Conservation (phyloP, 129 eudicot genomes). For the Arctium lappa region DNA sequence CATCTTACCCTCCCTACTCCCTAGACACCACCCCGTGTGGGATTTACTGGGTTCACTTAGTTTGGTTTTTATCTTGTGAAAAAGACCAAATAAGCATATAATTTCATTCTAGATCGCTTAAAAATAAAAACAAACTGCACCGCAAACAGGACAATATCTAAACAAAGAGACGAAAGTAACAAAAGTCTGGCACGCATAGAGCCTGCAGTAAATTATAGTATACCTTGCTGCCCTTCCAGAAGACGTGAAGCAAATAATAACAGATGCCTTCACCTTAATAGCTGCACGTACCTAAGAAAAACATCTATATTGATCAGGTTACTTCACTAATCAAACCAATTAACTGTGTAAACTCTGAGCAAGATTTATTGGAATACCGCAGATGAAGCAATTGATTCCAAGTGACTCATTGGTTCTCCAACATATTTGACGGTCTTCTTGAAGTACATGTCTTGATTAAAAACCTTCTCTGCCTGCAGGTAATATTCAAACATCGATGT, state of each 20-base stretch:
- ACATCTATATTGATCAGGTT: not conserved
- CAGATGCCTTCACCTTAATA: constrained; percentile 69
- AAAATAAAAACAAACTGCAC: not conserved
- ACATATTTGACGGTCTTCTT: constrained; percentile 68
- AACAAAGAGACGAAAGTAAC: not conserved
- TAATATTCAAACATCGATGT: not conserved
- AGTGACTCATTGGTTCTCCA: constrained; percentile 67
- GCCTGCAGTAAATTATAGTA: not conserved
- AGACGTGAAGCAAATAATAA: constrained; percentile 66
- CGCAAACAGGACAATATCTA: not conserved
- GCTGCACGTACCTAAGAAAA: constrained; percentile 57
- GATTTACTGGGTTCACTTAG: too few species aligned
- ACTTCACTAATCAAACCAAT: not conserved
- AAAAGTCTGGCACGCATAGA: not conserved
- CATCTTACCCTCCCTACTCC: not conserved
- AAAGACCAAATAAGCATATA: not conserved
- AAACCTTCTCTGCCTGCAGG: constrained; percentile 65
- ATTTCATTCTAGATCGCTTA: not conserved
- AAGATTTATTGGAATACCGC: constrained; percentile 35
- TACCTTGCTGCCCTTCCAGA: constrained; percentile 76
- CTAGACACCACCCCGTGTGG: not conserved
- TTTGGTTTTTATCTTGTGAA: not conserved
- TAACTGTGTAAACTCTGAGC: not conserved
- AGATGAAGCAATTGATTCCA: constrained; percentile 64
- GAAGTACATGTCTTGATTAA: constrained; percentile 59